Evolutionary conservation across 306 rosid genomes (phyloP).

Genomic region (Rosa multiflora): DNA sequence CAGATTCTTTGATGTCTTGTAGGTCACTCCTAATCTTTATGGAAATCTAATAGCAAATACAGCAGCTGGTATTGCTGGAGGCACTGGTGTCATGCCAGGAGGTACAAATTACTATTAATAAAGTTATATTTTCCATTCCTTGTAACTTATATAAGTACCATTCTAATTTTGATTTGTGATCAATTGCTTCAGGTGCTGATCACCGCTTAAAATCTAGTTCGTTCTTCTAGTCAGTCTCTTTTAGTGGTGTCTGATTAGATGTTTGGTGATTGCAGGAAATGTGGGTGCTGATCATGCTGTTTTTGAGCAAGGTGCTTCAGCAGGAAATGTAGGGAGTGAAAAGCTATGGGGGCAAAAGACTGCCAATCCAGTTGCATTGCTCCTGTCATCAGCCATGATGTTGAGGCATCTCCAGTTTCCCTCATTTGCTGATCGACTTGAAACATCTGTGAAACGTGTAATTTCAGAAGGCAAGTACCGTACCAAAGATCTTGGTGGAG

Average conservation of each 20-base stretch:
- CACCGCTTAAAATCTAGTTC: neutral
- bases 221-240: neutral
- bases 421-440: constrained; percentile 84
- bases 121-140: neutral
- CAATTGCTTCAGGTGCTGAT: neutral
- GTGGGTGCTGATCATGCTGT: constrained; percentile 90
- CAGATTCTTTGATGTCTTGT: constrained; percentile 27
- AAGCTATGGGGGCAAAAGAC: constrained; percentile 53
- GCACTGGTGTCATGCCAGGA: constrained; percentile 99
- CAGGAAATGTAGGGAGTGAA: constrained; percentile 86
- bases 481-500: constrained; percentile 89
- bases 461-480: constrained; percentile 65
- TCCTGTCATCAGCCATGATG: constrained; percentile 96
- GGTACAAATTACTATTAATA: constrained; percentile 38
- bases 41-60: constrained; percentile 97
- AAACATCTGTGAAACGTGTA: constrained; percentile 73
- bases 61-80: constrained; percentile 98
- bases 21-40: constrained; percentile 97
- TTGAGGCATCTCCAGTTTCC: constrained; percentile 94
- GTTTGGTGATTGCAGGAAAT: constrained; percentile 57
- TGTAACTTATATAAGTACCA: neutral
- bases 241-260: constrained; percentile 7
- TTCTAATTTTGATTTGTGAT: neutral
- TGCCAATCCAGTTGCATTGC: constrained; percentile 93
- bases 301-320: constrained; percentile 98